Percentiles rank a stretch among this genome's conserved stretches.
phyloP scores from a whole-genome alignment of 345 rosid species.

The Aquilaria yunnanensis region DNA sequence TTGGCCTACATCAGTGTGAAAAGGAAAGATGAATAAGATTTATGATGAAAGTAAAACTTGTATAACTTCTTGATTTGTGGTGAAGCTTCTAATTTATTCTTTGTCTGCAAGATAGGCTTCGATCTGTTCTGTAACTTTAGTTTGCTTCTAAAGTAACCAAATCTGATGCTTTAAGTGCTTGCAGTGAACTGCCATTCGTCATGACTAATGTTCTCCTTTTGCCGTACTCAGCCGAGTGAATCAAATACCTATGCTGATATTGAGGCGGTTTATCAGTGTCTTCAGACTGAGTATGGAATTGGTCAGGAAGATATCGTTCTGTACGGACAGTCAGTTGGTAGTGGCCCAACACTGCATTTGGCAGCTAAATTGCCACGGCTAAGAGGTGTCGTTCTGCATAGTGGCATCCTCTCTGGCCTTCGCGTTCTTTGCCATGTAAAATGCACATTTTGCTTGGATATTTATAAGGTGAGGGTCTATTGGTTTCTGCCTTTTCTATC shows the following conservation, averaged over 20 bases:
- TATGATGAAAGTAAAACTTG: not conserved
- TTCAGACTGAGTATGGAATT: constrained; percentile 87
- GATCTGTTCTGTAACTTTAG: not conserved
- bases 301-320: constrained; percentile 87
- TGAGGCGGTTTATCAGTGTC: constrained; percentile 91
- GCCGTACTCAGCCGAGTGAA: constrained; percentile 77
- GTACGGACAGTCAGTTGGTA: constrained; percentile 97
- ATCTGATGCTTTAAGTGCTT: not conserved
- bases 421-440: constrained; percentile 97
- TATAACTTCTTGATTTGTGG: not conserved
- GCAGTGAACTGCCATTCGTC: not conserved
- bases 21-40: not conserved
- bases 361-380: constrained; percentile 95
- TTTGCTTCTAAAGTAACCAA: not conserved
- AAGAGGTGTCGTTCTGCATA: constrained; percentile 95
- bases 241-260: constrained; percentile 90
- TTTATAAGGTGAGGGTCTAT: constrained; percentile 51
- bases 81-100: not conserved
- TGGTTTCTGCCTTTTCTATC: not conserved
- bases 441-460: constrained; percentile 81
- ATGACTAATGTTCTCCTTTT: constrained; percentile 5
- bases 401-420: constrained; percentile 98
- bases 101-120: not conserved
- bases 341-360: constrained; percentile 94
- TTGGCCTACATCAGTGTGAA: not conserved